phyloP scores from a whole-genome alignment of 768 basidiomycete species.

The Auriscalpium orientale region DNA sequence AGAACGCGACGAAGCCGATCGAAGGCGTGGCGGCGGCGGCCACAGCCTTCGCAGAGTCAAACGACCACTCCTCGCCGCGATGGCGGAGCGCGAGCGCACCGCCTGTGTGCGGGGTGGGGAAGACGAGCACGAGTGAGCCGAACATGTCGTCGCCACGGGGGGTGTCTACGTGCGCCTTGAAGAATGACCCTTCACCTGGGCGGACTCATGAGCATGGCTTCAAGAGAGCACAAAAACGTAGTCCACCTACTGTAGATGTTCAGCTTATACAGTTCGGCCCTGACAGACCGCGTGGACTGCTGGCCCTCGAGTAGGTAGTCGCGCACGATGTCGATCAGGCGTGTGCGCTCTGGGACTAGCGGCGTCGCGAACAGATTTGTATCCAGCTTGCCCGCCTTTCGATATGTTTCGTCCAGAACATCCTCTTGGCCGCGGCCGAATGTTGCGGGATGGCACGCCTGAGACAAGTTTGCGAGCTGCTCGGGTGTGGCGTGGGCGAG shows the following conservation, averaged over 20 bases:
- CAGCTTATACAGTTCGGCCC: conserved; percentile 35
- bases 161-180: conserved; percentile 44
- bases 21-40: conserved; percentile 4
- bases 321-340: conserved; percentile 22
- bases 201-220: background rate
- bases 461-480: conserved; percentile 21
- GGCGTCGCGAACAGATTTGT: conserved; percentile 25
- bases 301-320: conserved; percentile 17
- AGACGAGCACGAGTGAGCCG: conserved; percentile 44
- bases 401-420: conserved; percentile 37
- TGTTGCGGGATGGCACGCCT: conserved; percentile 32
- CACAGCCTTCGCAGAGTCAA: conserved; percentile 30
- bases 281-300: conserved; percentile 15
- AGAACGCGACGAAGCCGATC: conserved; percentile 35
- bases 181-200: conserved; percentile 36
- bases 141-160: conserved; percentile 38
- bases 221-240: background rate
- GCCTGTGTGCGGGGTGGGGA: conserved; percentile 39
- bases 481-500: conserved; percentile 3
- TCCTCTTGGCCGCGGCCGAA: conserved; percentile 32
- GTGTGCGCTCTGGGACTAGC: conserved; percentile 22
- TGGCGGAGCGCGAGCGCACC: conserved; percentile 34
- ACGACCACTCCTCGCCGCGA: conserved; percentile 25
- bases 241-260: conserved; percentile 34
- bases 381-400: conserved; percentile 41